Conservation (phyloP, 139 green algal species). For the Spirogloea muscicola region DNA sequence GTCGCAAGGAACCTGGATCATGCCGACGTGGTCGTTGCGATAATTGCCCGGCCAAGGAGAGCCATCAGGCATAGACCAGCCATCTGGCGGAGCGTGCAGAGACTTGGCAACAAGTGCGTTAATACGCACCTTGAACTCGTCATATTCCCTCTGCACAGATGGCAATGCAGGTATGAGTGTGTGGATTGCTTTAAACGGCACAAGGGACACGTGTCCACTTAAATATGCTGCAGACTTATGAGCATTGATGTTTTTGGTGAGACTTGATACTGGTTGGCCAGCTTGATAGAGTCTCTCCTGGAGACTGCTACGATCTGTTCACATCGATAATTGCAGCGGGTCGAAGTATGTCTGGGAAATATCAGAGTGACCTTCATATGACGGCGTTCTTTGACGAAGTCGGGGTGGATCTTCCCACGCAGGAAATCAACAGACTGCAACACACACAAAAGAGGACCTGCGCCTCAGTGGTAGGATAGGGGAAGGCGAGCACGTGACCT, state of each 20-base stretch:
- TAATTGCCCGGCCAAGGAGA: constrained; percentile 26
- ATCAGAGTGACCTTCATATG: constrained; percentile 29
- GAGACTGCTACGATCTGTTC: too few relatives aligned
- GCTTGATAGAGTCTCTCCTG: too few relatives aligned
- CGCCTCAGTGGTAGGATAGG: not conserved
- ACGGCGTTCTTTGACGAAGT: constrained; percentile 36
- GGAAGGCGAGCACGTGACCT: not conserved
- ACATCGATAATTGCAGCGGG: too few relatives aligned
- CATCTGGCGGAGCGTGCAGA: not conserved
- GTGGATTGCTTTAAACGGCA: too few relatives aligned
- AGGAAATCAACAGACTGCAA: constrained; percentile 30
- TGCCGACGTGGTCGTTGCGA: constrained; percentile 18
- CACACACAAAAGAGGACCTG: not conserved
- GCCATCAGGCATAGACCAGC: constrained; percentile 29
- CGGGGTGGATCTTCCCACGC: constrained; percentile 19
- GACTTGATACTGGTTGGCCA: too few relatives aligned
- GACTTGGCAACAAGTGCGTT: constrained; percentile 36
- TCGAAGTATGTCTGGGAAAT: too few relatives aligned
- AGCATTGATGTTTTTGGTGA: too few relatives aligned
- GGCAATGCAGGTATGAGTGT: too few relatives aligned
- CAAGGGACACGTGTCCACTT: too few relatives aligned
- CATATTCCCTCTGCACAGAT: constrained; percentile 25
- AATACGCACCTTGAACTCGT: constrained; percentile 36
- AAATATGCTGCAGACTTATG: too few relatives aligned
- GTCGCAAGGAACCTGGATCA: constrained; percentile 24